Evolutionary conservation across 371 early-diverging fungal genomes (phyloP), one percentile per base, ranked within the genome.

Genomic region (Dinochytrium kinnereticum): DNA sequence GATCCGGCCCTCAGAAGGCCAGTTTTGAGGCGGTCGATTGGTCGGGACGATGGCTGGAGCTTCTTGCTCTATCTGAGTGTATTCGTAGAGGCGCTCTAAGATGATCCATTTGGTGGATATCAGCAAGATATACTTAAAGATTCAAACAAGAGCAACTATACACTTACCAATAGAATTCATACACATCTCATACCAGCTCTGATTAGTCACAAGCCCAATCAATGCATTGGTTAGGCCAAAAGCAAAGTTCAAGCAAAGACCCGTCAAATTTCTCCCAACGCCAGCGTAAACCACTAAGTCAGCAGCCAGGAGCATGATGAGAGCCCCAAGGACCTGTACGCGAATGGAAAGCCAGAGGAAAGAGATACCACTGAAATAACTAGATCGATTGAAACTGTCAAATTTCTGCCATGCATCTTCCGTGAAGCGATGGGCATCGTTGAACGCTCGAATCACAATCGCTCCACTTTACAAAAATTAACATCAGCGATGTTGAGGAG

Each of bases 291-390:
- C n/a, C 89, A 70, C 36, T 89, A 81, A 24, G 87, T 89, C n/a
- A n/a, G 90, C 90, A 33, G 93, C 87, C 70, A 85, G 82, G 80
- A 92, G 90, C 5, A 92, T 79, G 39, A 95, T 87, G 49, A 89
- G 69, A 1, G 92, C 86, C 24, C 90, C 88, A 13, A 90, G 74
- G 0, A 87, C 36, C 51, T 94, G 93, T 5, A 91, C 88, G 51
- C 96, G 91, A 49, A 90, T 75, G 59, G 89, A 88, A 34, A 96
- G 81, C 96, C 96, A 96, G 51, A 92, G 90, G 82, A 94, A 94
- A 59, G 89, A 85, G 13, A 90, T 89, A 90, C 91, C 92, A 1
- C 93, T 82, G 76, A 89, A 88, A 61, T 91, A 90, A 80, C 89
- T 92, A 3, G 95, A 91, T 17, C 96, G 88, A 78, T 91, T 90